Conservation (phyloP, 192 early-diverging fungal genomes). For the Obelidium mucronatum region DNA sequence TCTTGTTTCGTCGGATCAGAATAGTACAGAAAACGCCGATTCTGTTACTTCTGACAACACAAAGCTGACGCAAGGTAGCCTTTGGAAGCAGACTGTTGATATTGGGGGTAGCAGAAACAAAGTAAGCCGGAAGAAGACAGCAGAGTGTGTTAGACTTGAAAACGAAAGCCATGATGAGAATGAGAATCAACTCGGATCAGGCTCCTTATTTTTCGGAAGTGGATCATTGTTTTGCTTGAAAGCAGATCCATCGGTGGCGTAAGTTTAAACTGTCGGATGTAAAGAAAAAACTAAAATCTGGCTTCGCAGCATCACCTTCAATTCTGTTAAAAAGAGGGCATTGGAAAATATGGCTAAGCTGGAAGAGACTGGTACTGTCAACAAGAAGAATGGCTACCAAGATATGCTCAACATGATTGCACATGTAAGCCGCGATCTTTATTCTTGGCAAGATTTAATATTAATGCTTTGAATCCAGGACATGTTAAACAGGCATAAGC, state of each 20-base stretch:
- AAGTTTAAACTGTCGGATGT: constrained; percentile 3
- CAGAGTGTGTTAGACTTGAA: too few relatives aligned
- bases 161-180: too few relatives aligned
- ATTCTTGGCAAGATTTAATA: too few relatives aligned
- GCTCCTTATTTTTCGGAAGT: constrained; percentile 29
- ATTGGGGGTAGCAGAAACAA: not conserved
- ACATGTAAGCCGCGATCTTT: constrained; percentile 37
- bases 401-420: constrained; percentile 93
- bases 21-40: constrained; percentile 4
- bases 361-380: constrained; percentile 76
- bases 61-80: constrained; percentile 10
- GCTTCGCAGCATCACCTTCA: not conserved
- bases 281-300: too few relatives aligned
- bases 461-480: constrained; percentile 67
- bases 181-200: constrained; percentile 3
- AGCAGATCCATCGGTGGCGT: not conserved
- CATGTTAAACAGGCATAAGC: constrained; percentile 89
- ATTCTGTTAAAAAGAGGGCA: constrained; percentile 76
- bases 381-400: constrained; percentile 83
- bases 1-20: not conserved
- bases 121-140: too few relatives aligned
- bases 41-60: not conserved
- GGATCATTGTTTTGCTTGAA: constrained; percentile 25
- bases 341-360: constrained; percentile 83
- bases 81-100: constrained; percentile 16